phyloP scores from a whole-genome alignment of 768 basidiomycete genomes.

The Mycena chlorophos region DNA sequence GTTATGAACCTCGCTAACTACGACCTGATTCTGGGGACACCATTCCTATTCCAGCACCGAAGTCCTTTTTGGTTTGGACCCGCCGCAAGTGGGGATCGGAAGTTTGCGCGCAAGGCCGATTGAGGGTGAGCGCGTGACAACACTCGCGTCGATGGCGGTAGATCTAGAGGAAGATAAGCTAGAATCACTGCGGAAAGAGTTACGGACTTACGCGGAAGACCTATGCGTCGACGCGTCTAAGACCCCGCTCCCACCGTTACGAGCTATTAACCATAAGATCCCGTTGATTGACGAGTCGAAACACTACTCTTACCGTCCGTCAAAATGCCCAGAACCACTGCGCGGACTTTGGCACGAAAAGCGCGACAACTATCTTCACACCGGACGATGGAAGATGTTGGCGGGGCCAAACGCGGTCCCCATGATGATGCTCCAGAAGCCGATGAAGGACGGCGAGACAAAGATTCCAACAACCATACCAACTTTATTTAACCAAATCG shows the following conservation, averaged over 20 bases:
- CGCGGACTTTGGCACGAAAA: conserved; percentile 10
- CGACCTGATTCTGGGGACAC: conserved; percentile 33
- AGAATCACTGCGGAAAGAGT: conserved; percentile 2
- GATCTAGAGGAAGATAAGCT: conserved; percentile 6
- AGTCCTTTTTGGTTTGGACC: conserved; percentile 18
- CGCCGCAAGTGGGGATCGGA: conserved; percentile 10
- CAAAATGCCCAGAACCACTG: conserved; percentile 30
- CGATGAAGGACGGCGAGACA: conserved; percentile 2
- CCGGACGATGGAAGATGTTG: conserved; percentile 25
- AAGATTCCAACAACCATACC: too few relatives aligned
- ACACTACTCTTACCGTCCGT: conserved; percentile 23
- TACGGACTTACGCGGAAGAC: conserved; percentile 11
- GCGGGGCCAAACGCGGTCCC: conserved; percentile 24
- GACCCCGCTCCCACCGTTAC: conserved; percentile 28
- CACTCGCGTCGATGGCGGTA: neutral
- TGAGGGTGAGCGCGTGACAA: conserved; percentile 6
- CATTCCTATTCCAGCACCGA: conserved; percentile 29
- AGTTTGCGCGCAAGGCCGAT: conserved; percentile 6
- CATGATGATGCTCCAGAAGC: conserved; percentile 25
- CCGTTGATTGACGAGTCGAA: conserved; percentile 29
- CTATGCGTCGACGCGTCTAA: conserved; percentile 19
- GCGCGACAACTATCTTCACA: conserved; percentile 20
- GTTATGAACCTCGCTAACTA: conserved; percentile 33
- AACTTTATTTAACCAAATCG: too few relatives aligned
- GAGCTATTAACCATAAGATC: conserved; percentile 35